Evolutionary conservation across 2,329 filamentous ascomycete genomes (phyloP), one percentile per base, ranked within the genome.

Genomic region (Microdochium nivale): DNA sequence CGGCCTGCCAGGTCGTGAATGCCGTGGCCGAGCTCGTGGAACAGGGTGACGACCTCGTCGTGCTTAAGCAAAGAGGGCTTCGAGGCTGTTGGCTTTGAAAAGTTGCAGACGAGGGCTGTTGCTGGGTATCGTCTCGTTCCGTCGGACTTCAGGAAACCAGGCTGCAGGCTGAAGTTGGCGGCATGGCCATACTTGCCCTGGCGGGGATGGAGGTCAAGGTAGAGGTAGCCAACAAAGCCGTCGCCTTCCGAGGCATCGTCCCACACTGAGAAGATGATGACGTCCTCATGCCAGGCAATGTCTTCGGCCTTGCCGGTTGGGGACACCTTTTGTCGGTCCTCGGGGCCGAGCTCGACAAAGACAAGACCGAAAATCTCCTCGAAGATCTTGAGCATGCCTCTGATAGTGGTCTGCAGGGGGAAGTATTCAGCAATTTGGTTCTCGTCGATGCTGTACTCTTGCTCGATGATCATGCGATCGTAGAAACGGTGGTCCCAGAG

Each of bases 401-500:
- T 76, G 49, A 94, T 84, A 0, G 87, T 90, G 14, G 81, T 79
- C 54, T 83, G 76, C 7, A 92, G 76, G 3, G 89, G 88, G 71
- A 94, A 94, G 69, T 91, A 94, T 68, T 94, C 86, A 10, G 88
- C 83, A 61, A 94, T 88, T 63, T 84, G 81, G 60, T 84, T 81
- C 66, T 92, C 87, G 56, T 92, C 87, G 47, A 94, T 84, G 60
- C 81, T 84, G 65, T 84, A 92, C 63, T 92, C 86, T 63, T 86
- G 80, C 71, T 92, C 87, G 37, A 90, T 80, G 80, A 90, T 86
- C 64, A 91, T 73, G 7, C 86, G 83, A 59, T 89, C 86, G 67
- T 92, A 94, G 70, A 83, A 94, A 43, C 86, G 77, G 62, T 87
- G 79, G 59, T 94, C 88, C 88, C 89, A 94, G 40, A 91, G 79